phyloP scores from a whole-genome alignment of 805 yeast genomes.

The Candida vartiovaarae region DNA sequence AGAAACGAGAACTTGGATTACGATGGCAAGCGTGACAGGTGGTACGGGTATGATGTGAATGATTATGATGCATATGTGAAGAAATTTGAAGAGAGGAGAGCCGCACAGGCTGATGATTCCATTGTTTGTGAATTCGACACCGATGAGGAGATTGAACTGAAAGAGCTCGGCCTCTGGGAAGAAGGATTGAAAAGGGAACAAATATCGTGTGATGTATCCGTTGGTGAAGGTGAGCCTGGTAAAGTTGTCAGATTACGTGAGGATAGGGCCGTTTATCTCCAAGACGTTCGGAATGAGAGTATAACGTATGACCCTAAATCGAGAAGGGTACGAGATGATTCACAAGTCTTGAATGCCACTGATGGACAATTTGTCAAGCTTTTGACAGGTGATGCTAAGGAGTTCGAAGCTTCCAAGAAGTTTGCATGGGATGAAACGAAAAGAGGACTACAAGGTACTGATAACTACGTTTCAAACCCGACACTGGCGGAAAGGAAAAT shows the following conservation, averaged over 20 bases:
- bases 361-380: conserved; percentile 45
- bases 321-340: conserved; percentile 29
- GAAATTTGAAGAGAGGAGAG: conserved; percentile 34
- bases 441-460: conserved; percentile 22
- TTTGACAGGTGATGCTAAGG: conserved; percentile 49
- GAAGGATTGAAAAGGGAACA: conserved; percentile 2
- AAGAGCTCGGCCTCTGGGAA: conserved; percentile 31
- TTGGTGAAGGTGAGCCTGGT: conserved; percentile 27
- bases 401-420: conserved; percentile 39
- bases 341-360: conserved; percentile 29
- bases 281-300: conserved; percentile 38
- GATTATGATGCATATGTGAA: conserved; percentile 50
- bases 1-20: conserved; percentile 22
- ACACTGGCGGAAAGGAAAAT: conserved; percentile 35
- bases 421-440: conserved; percentile 42
- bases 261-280: conserved; percentile 67
- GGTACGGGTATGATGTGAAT: conserved; percentile 64
- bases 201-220: conserved; percentile 16
- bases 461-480: conserved; percentile 36
- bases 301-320: conserved; percentile 50
- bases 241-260: conserved; percentile 55
- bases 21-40: conserved; percentile 25
- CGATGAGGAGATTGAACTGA: conserved; percentile 37
- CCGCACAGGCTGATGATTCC: conserved; percentile 8
- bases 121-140: conserved; percentile 25